Conservation (phyloP, 345 rosid species). For the Eucalyptus grandis region DNA sequence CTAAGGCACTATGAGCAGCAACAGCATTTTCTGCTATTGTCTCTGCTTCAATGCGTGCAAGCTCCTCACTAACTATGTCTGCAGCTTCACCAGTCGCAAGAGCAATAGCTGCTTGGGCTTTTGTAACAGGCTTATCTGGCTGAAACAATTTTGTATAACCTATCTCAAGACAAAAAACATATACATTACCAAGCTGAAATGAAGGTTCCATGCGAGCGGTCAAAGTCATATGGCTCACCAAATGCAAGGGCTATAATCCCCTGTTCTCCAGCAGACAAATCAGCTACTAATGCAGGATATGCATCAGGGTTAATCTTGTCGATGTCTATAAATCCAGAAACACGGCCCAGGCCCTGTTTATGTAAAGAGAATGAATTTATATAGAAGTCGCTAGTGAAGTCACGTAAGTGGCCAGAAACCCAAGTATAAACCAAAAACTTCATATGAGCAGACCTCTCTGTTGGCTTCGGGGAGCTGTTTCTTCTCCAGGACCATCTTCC, state of each 20-base stretch:
- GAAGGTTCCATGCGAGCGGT: not conserved
- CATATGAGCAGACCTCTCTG: slow-evolving; percentile 35
- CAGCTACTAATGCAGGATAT: slow-evolving; percentile 90
- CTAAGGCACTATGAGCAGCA: slow-evolving; percentile 59
- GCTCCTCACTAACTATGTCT: slow-evolving; percentile 72
- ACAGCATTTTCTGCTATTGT: slow-evolving; percentile 86
- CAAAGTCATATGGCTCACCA: slow-evolving; percentile 40
- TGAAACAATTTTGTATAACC: slow-evolving; percentile 89
- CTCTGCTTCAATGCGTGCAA: slow-evolving; percentile 89
- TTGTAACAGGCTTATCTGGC: slow-evolving; percentile 90
- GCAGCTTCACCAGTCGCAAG: slow-evolving; percentile 80
- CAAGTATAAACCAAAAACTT: not conserved
- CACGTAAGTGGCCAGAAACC: not conserved
- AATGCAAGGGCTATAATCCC: slow-evolving; percentile 85
- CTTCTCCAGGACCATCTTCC: slow-evolving; percentile 93
- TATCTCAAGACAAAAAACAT: not conserved
- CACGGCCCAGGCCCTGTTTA: slow-evolving; percentile 41
- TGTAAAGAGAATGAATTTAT: not conserved
- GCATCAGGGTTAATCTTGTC: slow-evolving; percentile 81
- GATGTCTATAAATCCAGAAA: slow-evolving; percentile 81
- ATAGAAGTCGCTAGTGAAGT: not conserved
- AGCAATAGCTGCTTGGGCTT: slow-evolving; percentile 92
- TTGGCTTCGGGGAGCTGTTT: slow-evolving; percentile 82
- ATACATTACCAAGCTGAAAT: not conserved
- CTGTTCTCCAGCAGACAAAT: slow-evolving; percentile 73